Conservation (phyloP, 306 rosid genomes). For the Glycine soja region DNA sequence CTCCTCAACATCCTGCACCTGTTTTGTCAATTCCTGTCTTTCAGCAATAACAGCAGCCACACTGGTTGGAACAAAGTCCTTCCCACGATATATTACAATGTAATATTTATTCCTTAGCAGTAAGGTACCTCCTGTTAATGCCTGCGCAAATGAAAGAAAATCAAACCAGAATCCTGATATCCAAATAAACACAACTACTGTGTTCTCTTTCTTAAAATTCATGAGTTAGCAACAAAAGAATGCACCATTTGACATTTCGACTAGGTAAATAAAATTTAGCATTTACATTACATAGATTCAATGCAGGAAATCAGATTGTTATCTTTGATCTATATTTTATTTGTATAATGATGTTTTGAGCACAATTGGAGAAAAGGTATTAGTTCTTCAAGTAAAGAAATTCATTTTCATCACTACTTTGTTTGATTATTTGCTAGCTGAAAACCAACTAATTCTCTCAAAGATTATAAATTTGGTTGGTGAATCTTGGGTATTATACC, state of each 20-base stretch:
- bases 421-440: constrained; percentile 1
- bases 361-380: constrained; percentile 1
- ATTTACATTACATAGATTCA: constrained; percentile 29
- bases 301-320: neutral
- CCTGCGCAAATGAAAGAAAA: constrained; percentile 61
- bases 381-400: constrained; percentile 10
- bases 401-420: constrained; percentile 4
- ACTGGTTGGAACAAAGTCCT: constrained; percentile 87
- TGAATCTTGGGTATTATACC: neutral
- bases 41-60: constrained; percentile 80
- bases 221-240: constrained; percentile 28
- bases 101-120: constrained; percentile 87
- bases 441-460: neutral
- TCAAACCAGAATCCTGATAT: constrained; percentile 18
- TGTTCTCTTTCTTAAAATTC: constrained; percentile 23
- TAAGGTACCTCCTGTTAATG: constrained; percentile 89
- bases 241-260: neutral
- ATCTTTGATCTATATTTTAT: constrained; percentile 22
- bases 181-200: constrained; percentile 34
- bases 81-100: constrained; percentile 92
- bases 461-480: constrained; percentile 4
- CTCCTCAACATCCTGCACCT: constrained; percentile 84
- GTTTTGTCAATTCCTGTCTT: constrained; percentile 78
- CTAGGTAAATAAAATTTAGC: constrained; percentile 26
- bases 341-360: constrained; percentile 8